Evolutionary conservation across 768 basidiomycete species (phyloP), one percentile per base, ranked within the genome.

Genomic region (Mycena alexandri): DNA sequence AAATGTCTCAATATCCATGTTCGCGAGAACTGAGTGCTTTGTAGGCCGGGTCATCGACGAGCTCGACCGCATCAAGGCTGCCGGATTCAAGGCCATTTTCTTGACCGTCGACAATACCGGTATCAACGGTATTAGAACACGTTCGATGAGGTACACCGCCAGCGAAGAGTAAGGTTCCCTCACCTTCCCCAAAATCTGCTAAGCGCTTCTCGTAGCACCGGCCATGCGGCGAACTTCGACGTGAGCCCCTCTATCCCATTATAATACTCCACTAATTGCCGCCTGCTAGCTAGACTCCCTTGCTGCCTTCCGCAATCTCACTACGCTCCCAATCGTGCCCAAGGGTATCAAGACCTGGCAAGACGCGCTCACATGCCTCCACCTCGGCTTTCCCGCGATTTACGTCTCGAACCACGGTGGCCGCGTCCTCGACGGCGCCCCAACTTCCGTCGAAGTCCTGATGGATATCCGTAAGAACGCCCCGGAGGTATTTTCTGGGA

Each of bases 401-500:
- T 80, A 82, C 21, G 67, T 84, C 6, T 80, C 79, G 1, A 83
- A 83, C 54, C 78, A 79, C 62, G 79, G 80, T 33, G 82, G 82
- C 8, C 72, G 82, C 19, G 77, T 80, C 46, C 74, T 84, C 34
- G 81, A 83, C 61, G 76, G 78, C 42, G 76, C 77, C 3, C 78
- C 81, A 16, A 76, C 82, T 9, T 73, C 82, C 3, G 74, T 83
- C 46, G 76, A 82, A 46, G 76, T 81, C 22, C 75, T 84, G 11
- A 68, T 80, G 61, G 82, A 83, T 65, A 79, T 85, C 46, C 74
- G 78, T 16, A 72, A 75, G 65, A 73, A 79, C 59, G 77, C 78
- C 19, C 83, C 83, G 2, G 77, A 81, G 53, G 76, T 82, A 9
- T 75, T 84, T n/a, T 69, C 78, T 0, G 68, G 77, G 55, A 75